Percentiles rank a stretch among this genome's conserved stretches.
phyloP scores from a whole-genome alignment of 305 asterid species.

The Fraxinus sp. region DNA sequence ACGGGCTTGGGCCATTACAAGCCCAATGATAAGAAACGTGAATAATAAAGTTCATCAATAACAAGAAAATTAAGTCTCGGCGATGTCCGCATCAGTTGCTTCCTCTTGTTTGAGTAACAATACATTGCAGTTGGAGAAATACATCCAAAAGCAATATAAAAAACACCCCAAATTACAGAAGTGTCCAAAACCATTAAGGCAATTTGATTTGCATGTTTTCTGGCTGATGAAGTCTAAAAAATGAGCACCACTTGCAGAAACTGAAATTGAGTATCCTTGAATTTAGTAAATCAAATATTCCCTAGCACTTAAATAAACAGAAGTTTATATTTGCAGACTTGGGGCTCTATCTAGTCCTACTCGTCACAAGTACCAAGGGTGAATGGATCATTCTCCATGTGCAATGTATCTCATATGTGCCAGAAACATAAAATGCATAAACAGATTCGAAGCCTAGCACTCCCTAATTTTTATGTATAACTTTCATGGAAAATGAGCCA shows the following conservation, averaged over 20 bases:
- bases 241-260: background rate
- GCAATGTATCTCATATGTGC: background rate
- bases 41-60: no score
- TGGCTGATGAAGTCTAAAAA: background rate
- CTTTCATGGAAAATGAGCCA: background rate
- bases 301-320: background rate
- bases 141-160: background rate
- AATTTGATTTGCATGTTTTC: background rate
- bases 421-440: slow-evolving; percentile 8
- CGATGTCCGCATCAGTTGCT: no score
- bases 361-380: background rate
- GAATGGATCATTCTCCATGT: background rate
- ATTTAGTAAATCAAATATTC: background rate
- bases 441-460: background rate
- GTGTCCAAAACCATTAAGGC: background rate
- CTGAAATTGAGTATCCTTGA: background rate
- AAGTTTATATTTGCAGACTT: background rate
- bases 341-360: background rate
- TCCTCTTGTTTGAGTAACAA: background rate
- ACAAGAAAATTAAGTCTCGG: no score
- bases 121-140: background rate
- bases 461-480: background rate
- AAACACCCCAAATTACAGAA: background rate
- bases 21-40: no score
- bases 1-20: no score